phyloP scores from a whole-genome alignment of 306 rosid species.

The Quercus glauca region DNA sequence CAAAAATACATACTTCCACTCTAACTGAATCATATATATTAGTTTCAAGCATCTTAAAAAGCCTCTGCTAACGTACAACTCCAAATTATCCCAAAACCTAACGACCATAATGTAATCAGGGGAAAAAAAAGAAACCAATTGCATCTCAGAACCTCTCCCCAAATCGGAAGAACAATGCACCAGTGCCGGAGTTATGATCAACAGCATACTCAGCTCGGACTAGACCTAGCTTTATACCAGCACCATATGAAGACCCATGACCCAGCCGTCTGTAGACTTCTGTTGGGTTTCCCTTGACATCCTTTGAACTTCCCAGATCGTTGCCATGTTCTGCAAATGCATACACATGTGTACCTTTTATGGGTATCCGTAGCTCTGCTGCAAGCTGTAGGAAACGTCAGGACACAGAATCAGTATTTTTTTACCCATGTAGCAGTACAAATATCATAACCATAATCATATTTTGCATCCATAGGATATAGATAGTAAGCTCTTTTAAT shows the following conservation, averaged over 20 bases:
- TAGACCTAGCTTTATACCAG: slow-evolving; percentile 78
- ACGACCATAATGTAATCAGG: slow-evolving; percentile 9
- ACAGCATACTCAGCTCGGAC: slow-evolving; percentile 93
- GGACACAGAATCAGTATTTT: slow-evolving; percentile 8
- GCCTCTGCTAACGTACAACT: slow-evolving; percentile 16
- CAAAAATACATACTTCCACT: slow-evolving; percentile 12
- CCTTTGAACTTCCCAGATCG: slow-evolving; percentile 91
- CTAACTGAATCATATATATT: slow-evolving; percentile 19
- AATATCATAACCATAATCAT: background rate
- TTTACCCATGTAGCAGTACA: background rate
- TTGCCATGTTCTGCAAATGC: slow-evolving; percentile 92
- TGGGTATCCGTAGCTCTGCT: slow-evolving; percentile 82
- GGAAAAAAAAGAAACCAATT: slow-evolving; percentile 15
- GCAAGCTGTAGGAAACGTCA: slow-evolving; percentile 62
- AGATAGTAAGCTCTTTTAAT: background rate
- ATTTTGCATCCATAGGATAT: background rate
- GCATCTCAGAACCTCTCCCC: slow-evolving; percentile 86
- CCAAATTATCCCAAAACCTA: slow-evolving; percentile 32
- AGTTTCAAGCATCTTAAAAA: slow-evolving; percentile 26
- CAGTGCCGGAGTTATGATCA: slow-evolving; percentile 91
- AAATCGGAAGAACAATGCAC: slow-evolving; percentile 89
- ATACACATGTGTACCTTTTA: slow-evolving; percentile 75
- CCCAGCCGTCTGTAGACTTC: slow-evolving; percentile 93
- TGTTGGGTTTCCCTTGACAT: slow-evolving; percentile 89
- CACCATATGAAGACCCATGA: slow-evolving; percentile 84